Conservation (phyloP, 2,329 filamentous ascomycete genomes). For the Phyllachora maydis region DNA sequence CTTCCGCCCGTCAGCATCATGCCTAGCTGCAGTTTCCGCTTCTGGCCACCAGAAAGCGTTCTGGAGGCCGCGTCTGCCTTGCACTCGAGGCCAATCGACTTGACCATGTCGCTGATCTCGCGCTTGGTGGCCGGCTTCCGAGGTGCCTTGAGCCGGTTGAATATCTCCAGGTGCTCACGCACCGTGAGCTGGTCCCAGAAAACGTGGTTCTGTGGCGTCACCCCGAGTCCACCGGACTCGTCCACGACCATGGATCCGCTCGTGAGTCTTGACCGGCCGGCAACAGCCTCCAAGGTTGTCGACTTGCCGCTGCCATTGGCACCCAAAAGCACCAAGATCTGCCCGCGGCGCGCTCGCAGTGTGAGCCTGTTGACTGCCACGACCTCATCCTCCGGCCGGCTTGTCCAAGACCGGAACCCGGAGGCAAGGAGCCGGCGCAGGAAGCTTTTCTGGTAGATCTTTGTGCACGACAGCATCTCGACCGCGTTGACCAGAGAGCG, state of each 20-base stretch:
- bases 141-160: slow-evolving; percentile 61
- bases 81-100: slow-evolving; percentile 49
- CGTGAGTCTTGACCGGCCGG: slow-evolving; percentile 59
- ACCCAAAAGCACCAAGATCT: slow-evolving; percentile 72
- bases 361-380: slow-evolving; percentile 59
- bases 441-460: slow-evolving; percentile 51
- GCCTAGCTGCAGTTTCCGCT: slow-evolving; percentile 75
- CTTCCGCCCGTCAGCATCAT: slow-evolving; percentile 92
- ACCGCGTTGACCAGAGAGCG: slow-evolving; percentile 32
- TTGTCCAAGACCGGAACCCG: slow-evolving; percentile 21
- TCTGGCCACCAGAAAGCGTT: slow-evolving; percentile 78
- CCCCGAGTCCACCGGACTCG: slow-evolving; percentile 58
- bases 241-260: slow-evolving; percentile 60
- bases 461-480: slow-evolving; percentile 51
- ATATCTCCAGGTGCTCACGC: slow-evolving; percentile 64
- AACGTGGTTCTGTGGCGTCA: slow-evolving; percentile 87
- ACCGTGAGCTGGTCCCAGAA: slow-evolving; percentile 81
- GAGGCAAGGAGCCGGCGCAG: slow-evolving; percentile 32
- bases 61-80: slow-evolving; percentile 54
- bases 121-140: slow-evolving; percentile 30
- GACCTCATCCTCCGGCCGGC: slow-evolving; percentile 39
- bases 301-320: slow-evolving; percentile 85
- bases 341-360: slow-evolving; percentile 51
- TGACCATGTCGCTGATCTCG: slow-evolving; percentile 41
- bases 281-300: slow-evolving; percentile 74